Conservation (phyloP, 495 filamentous ascomycete species). For the Letharia columbiana region DNA sequence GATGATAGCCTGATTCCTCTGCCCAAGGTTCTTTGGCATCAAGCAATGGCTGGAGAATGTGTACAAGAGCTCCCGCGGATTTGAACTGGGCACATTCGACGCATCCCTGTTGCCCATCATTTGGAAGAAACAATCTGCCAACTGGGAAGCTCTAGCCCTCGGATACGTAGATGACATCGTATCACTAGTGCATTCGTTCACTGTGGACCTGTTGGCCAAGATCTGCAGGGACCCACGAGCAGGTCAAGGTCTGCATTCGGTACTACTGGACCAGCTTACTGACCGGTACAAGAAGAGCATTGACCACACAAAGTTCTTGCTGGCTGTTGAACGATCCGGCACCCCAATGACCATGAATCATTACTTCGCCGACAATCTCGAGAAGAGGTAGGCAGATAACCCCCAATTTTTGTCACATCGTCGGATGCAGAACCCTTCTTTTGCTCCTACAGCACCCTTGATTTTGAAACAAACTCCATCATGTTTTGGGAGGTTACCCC, state of each 20-base stretch:
- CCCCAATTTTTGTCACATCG: neutral
- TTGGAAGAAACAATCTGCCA: conserved; percentile 47
- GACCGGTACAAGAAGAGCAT: conserved; percentile 38
- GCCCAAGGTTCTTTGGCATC: conserved; percentile 23
- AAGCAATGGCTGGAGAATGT: conserved; percentile 29
- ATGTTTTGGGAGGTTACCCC: neutral
- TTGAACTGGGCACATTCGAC: conserved; percentile 38
- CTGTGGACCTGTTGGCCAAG: conserved; percentile 29
- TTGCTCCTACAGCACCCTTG: neutral
- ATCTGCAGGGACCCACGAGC: conserved; percentile 36
- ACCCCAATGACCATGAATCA: conserved; percentile 44
- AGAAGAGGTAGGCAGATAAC: conserved; percentile 30
- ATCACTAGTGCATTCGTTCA: conserved; percentile 40
- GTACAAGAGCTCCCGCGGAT: conserved; percentile 30
- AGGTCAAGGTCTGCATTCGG: conserved; percentile 31
- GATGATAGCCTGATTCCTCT: conserved; percentile 2
- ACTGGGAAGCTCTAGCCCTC: conserved; percentile 42
- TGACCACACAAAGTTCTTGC: conserved; percentile 38
- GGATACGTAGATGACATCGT: conserved; percentile 43
- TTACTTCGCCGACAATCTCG: conserved; percentile 43
- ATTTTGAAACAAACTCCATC: neutral
- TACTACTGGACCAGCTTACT: conserved; percentile 38
- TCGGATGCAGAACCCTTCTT: neutral
- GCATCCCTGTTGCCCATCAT: conserved; percentile 34
- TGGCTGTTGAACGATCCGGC: conserved; percentile 41